Conservation (phyloP, 345 rosid species). For the Citrus sp. region DNA sequence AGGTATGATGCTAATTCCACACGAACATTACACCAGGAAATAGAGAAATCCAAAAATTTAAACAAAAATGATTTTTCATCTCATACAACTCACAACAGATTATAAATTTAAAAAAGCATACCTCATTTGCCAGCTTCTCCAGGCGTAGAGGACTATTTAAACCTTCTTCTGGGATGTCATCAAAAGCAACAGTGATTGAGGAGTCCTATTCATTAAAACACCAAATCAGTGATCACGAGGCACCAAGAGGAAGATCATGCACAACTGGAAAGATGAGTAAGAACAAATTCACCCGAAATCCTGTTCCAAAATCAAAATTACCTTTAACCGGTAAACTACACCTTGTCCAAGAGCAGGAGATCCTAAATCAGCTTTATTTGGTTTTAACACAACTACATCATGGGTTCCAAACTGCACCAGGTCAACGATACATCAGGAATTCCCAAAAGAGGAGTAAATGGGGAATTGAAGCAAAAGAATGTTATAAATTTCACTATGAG, state of each 20-base stretch:
- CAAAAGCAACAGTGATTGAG: constrained; percentile 84
- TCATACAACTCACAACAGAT: constrained; percentile 2
- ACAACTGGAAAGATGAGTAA: constrained; percentile 1
- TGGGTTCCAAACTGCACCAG: constrained; percentile 72
- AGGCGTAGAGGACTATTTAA: constrained; percentile 66
- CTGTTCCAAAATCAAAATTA: constrained; percentile 18
- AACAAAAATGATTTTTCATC: neutral
- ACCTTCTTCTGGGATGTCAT: constrained; percentile 92
- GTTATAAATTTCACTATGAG: neutral
- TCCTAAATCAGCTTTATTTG: constrained; percentile 80
- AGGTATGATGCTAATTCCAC: neutral
- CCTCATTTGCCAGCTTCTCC: constrained; percentile 96
- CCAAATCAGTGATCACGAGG: neutral
- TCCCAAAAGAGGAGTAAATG: neutral
- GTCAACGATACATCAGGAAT: neutral
- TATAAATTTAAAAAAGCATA: constrained; percentile 11
- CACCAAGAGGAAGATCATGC: constrained; percentile 6
- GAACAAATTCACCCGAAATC: neutral
- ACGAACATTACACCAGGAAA: neutral
- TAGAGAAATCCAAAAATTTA: constrained; percentile 13
- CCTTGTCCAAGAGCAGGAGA: constrained; percentile 95
- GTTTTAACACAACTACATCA: constrained; percentile 84
- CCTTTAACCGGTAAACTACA: constrained; percentile 84
- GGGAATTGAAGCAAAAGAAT: neutral
- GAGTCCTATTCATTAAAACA: constrained; percentile 47